Evolutionary conservation across 2,329 filamentous ascomycete species (phyloP).

Genomic region (Ceratocystis diversiconidia): DNA sequence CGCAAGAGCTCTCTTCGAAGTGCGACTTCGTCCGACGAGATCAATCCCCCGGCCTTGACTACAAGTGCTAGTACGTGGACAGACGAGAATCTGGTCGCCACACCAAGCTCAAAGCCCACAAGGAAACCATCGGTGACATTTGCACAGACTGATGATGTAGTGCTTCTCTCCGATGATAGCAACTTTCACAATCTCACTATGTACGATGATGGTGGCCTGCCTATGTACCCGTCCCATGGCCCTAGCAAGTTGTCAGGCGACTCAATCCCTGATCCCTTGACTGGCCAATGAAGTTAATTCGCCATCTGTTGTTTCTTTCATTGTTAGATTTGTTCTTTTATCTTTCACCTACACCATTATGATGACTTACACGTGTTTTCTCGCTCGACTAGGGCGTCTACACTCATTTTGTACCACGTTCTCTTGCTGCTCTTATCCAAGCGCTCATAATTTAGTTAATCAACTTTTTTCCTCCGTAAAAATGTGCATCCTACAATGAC

Average conservation of each 20-base stretch:
- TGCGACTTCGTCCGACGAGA: neutral
- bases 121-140: conserved; percentile 17
- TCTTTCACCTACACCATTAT: neutral
- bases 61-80: conserved; percentile 12
- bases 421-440: neutral
- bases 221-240: neutral
- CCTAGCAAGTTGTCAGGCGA: neutral
- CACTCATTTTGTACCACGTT: neutral
- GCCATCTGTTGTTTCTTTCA: neutral
- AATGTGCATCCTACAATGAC: neutral
- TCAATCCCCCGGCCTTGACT: conserved; percentile 6
- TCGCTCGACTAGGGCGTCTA: too few relatives aligned
- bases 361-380: neutral
- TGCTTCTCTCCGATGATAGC: conserved; percentile 16
- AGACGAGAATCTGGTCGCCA: conserved; percentile 1
- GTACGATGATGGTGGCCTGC: conserved; percentile 10
- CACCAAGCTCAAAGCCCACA: conserved; percentile 1
- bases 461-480: neutral
- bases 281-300: neutral
- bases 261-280: neutral
- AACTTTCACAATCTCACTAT: conserved; percentile 13
- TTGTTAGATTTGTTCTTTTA: neutral
- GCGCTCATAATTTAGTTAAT: conserved; percentile 3
- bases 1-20: conserved; percentile 4
- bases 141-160: conserved; percentile 16